Evolutionary conservation across 768 basidiomycete species (phyloP), one percentile per base, ranked within the genome.

Genomic region (Russula virescens): DNA sequence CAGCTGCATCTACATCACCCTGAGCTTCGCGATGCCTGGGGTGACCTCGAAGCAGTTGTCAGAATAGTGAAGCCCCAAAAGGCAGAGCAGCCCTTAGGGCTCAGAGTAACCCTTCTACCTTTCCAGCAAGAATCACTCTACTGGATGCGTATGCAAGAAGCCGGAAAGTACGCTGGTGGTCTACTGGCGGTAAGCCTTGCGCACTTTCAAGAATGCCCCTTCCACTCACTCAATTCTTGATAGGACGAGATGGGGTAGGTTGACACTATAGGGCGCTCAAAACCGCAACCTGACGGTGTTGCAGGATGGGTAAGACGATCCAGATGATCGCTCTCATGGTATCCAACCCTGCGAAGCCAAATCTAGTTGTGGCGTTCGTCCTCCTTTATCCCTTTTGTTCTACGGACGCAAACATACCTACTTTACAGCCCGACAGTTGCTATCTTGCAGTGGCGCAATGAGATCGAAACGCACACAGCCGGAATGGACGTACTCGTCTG

Each of bases 121-220:
- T 99, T 98, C 82, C 97, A 99, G 73, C 84, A 83, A 56, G 97
- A 99, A 75, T 93, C 91, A 74, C 77, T 99, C 66, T 87, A 79
- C 69, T 99, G 97, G 97, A 96, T 99, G 93, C 82, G 84, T 68
- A 81, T 91, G 70, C 97, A 98, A 76, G 97, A 99, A 73, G 77
- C 85, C 57, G 82, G 89, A 7, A 74, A 84, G 2, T 98, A 95
- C 91, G 77, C 80, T 52, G 97, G 96, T 40, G 97, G 96, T 6
- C 87, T 98, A 84, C 79, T 98, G 57, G 93, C 94, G 21, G 91
- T 91, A 74, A 68, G 87, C 66, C 50, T 42, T 45, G 60, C 23
- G 56, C 35, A 19, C 7, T 40, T 62, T 25, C 45, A 7, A 13
- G 66, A 34, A 19, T 38, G n/a, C 7, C 42, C 62, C 8, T 55